Evolutionary conservation across 805 yeast species (phyloP), one percentile per base, ranked within the genome.

Genomic region (Saccharomycopsis selenospora): DNA sequence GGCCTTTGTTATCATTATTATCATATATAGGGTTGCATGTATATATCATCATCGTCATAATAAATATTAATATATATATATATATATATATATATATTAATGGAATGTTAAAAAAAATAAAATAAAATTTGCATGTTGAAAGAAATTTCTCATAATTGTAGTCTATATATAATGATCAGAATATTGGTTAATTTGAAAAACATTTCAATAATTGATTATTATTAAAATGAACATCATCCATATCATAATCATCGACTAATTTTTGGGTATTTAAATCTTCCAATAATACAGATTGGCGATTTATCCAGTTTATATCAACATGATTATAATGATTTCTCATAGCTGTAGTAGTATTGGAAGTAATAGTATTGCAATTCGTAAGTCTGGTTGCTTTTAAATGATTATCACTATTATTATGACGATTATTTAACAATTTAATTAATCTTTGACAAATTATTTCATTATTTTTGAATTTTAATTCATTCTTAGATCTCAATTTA

Each of bases 181-280:
- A 27, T 11, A 27, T 11, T n/a, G n/a, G n/a, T 27, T 14, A 33
- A 14, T 14, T 33, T 6, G 38, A 14, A 33, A 33, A 33, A 33
- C 38, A 33, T 10, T 33, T 33, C 10, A 33, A 33, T 4, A 20
- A 20, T 5, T 6, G 38, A 20, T 14, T 14, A 33, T 14, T 17
- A 33, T 7, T 33, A 33, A 14, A 14, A 6, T 14, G 17, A 14
- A 14, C 38, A 20, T 33, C 38, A 14, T 33, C 38, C 38, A 33
- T 33, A 33, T 33, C 38, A 20, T 33, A 33, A 14, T 33, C 38
- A 33, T 33, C 38, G 5, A 33, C 38, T 20, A 33, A 33, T 14
- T 33, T 33, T 14, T 33, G 38, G 38, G 38, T 33, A 10, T 33
- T 33, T 6, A 33, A 20, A 33, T 33, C 38, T 6, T 33, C 38